Evolutionary conservation across 768 basidiomycete genomes (phyloP), one percentile per base, ranked within the genome.

Genomic region (Suillus spraguei): DNA sequence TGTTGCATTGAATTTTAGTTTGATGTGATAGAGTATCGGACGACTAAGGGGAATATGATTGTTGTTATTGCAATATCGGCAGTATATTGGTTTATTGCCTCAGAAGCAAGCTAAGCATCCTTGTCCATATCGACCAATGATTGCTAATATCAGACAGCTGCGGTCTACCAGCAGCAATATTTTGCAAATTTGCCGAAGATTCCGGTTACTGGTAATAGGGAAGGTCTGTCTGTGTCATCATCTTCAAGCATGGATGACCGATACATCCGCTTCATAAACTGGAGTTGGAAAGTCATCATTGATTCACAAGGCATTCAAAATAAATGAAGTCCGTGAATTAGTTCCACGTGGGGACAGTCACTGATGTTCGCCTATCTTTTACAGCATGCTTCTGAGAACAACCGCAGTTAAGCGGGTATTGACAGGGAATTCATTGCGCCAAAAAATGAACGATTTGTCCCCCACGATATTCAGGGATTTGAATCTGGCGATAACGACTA

Each of bases 161-260:
- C 20, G 41, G 17, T 24, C 63, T 22, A 36, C 59, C 11, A 64
- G 24, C 41, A 59, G 59, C 10, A 38, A 38, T 28, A 53, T 64
- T n/a, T 17, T 64, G 16, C 36, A 50, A 20, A 17, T 17, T 35
- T 64, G 63, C 41, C 63, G 59, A 36, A 64, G 63, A 41, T 64
- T 64, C 39, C 63, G 63, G 11, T 46, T 64, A 22, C 49, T 64
- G 17, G 49, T 64, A 13, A 64, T 64, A 42, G 63, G 63, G 4
- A 64, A 64, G 28, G 63, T 64, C 33, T 28, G 62, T 20, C 28
- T 14, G 17, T 2, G 11, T 9, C 16, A 5, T 35, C 32, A 6
- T 24, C 33, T 63, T 46, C 22, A n/a, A 38, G 14, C 10, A n/a
- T 22, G n/a, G 20, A 41, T 35, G 2, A 13, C 14, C 59, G 13